Conservation (phyloP, 805 yeast genomes). For the Cyberlindnera xishuangbannaensis region DNA sequence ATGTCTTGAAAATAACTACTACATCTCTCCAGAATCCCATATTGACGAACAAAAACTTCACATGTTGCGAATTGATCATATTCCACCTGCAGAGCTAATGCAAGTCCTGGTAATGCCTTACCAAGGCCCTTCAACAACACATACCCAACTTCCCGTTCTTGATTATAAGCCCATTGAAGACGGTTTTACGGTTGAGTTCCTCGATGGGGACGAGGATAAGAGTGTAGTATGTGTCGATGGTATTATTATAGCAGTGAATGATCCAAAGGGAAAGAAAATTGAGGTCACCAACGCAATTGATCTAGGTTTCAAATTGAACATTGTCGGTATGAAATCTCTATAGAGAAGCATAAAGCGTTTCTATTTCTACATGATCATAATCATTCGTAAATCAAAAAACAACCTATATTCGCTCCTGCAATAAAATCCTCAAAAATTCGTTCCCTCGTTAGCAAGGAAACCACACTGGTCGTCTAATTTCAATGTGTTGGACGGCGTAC, state of each 20-base stretch:
- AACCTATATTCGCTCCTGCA: too few relatives aligned
- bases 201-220: slow-evolving; percentile 13
- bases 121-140: slow-evolving; percentile 11
- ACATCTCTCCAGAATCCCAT: slow-evolving; percentile 22
- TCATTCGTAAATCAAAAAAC: too few relatives aligned
- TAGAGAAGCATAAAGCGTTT: too few relatives aligned
- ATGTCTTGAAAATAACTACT: slow-evolving; percentile 17
- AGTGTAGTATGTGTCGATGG: slow-evolving; percentile 23
- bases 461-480: background rate
- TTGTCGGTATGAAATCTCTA: slow-evolving; percentile 10
- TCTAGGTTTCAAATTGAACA: slow-evolving; percentile 5
- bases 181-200: slow-evolving; percentile 7
- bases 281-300: slow-evolving; percentile 8
- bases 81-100: slow-evolving; percentile 9
- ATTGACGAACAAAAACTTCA: slow-evolving; percentile 14
- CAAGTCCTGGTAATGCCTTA: slow-evolving; percentile 17
- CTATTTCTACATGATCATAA: too few relatives aligned
- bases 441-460: too few relatives aligned
- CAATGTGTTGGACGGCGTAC: slow-evolving; percentile 5
- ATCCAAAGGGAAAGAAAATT: slow-evolving; percentile 20
- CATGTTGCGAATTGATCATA: slow-evolving; percentile 13
- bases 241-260: slow-evolving; percentile 6
- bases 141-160: slow-evolving; percentile 7
- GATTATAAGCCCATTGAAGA: slow-evolving; percentile 8
- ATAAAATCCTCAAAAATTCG: too few relatives aligned